Conservation (phyloP, 306 rosid genomes). For the Vachellia collinsii region DNA sequence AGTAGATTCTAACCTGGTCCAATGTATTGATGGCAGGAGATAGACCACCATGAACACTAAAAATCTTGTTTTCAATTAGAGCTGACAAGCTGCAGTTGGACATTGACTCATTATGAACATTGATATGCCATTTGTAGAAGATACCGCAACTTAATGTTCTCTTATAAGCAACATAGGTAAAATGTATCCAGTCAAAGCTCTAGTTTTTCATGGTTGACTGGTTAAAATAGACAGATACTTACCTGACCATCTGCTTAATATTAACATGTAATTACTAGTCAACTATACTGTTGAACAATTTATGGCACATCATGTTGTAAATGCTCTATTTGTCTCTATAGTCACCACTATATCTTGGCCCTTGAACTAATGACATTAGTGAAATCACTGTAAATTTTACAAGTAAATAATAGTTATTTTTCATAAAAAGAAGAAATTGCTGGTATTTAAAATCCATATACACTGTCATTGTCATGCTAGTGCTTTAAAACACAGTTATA, state of each 20-base stretch:
- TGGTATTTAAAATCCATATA: neutral
- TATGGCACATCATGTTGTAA: neutral
- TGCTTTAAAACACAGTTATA: neutral
- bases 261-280: neutral
- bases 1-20: constrained; percentile 75
- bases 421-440: neutral
- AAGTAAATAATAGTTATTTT: neutral
- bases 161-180: constrained; percentile 31
- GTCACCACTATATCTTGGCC: neutral
- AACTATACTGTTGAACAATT: neutral
- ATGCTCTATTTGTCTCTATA: neutral
- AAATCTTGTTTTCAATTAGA: constrained; percentile 89
- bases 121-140: constrained; percentile 33
- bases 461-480: constrained; percentile 2
- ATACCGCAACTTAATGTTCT: constrained; percentile 25
- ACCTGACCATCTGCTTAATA: neutral
- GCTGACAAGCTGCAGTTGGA: constrained; percentile 81
- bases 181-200: constrained; percentile 27
- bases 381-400: neutral
- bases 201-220: neutral
- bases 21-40: constrained; percentile 95
- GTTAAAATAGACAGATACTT: neutral
- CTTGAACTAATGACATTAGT: neutral
- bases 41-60: constrained; percentile 97
- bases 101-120: constrained; percentile 21